phyloP scores from a whole-genome alignment of 495 filamentous ascomycete genomes.

The Penicillium waksmanii region DNA sequence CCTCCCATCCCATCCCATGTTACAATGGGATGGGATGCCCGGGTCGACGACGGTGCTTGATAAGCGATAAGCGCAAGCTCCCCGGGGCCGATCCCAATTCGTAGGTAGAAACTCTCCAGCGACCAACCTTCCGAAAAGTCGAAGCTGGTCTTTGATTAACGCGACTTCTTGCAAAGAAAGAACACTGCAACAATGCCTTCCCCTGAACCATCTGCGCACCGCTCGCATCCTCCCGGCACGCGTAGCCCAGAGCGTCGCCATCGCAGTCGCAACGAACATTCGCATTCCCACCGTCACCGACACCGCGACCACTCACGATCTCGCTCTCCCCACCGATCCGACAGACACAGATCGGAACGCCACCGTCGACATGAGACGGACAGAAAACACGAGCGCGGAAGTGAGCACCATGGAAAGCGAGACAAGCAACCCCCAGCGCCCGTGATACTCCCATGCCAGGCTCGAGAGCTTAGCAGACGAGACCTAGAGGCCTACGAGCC shows the following conservation, averaged over 20 bases:
- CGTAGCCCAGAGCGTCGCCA: slow-evolving; percentile 24
- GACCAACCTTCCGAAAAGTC: not conserved
- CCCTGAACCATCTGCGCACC: slow-evolving; percentile 19
- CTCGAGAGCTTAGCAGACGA: slow-evolving; percentile 63
- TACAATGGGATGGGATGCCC: no score
- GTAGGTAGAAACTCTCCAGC: no score
- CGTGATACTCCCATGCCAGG: slow-evolving; percentile 33
- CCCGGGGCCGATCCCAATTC: no score
- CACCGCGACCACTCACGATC: slow-evolving; percentile 30
- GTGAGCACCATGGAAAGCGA: slow-evolving; percentile 16
- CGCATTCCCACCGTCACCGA: slow-evolving; percentile 30
- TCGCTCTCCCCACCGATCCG: slow-evolving; percentile 33
- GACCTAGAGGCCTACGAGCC: slow-evolving; percentile 66
- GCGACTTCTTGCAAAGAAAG: not conserved
- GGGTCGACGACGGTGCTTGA: not conserved
- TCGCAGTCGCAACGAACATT: slow-evolving; percentile 27
- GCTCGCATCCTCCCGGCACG: slow-evolving; percentile 11
- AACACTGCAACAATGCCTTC: slow-evolving; percentile 28
- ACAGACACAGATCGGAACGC: slow-evolving; percentile 27
- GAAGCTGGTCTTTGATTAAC: slow-evolving; percentile 5
- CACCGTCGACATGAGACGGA: slow-evolving; percentile 19
- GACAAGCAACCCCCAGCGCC: slow-evolving; percentile 5
- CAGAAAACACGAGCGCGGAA: slow-evolving; percentile 10
- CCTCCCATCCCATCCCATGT: no score
- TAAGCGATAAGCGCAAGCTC: slow-evolving; percentile 1